A percentile compares a stretch with the other conserved stretches of the same genome.
Evolutionary conservation across 768 basidiomycete species (phyloP).

Genomic region (Cubamyces lactineus): DNA sequence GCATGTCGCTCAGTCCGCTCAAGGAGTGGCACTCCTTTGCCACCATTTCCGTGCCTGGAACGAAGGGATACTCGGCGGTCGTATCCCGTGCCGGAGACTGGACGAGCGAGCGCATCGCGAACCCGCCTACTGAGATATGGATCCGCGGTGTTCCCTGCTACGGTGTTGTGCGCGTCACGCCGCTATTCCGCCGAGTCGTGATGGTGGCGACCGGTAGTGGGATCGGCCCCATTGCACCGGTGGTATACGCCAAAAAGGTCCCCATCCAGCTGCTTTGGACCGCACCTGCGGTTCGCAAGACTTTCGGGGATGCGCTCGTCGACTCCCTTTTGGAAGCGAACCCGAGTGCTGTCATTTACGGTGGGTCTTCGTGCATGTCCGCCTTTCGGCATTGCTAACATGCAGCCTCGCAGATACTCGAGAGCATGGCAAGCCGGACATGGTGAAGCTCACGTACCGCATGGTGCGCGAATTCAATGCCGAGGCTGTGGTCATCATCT

Average conservation of each 20-base stretch:
- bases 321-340: slow-evolving; percentile 52
- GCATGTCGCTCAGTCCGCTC: slow-evolving; percentile 45
- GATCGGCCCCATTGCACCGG: slow-evolving; percentile 58
- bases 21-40: slow-evolving; percentile 61
- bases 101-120: slow-evolving; percentile 52
- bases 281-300: slow-evolving; percentile 57
- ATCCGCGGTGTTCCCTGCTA: slow-evolving; percentile 56
- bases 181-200: slow-evolving; percentile 54
- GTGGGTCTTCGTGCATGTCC: slow-evolving; percentile 37
- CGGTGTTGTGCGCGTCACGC: slow-evolving; percentile 54
- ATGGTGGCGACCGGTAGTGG: slow-evolving; percentile 60
- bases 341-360: slow-evolving; percentile 57
- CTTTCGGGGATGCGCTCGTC: slow-evolving; percentile 60
- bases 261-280: slow-evolving; percentile 60
- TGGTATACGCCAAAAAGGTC: slow-evolving; percentile 49
- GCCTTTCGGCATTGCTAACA: slow-evolving; percentile 2
- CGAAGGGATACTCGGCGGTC: slow-evolving; percentile 30
- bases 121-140: slow-evolving; percentile 58
- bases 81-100: slow-evolving; percentile 55
- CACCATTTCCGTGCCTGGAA: slow-evolving; percentile 45
- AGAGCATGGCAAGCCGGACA: slow-evolving; percentile 37
- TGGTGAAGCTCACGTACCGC: slow-evolving; percentile 36
- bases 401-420: slow-evolving; percentile 28
- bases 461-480: slow-evolving; percentile 38
- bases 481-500: slow-evolving; percentile 57